A percentile compares a stretch with the other conserved stretches of the same genome.
Conservation (phyloP, 1,284 basidiomycete genomes). For the Volvariella volvacea region DNA sequence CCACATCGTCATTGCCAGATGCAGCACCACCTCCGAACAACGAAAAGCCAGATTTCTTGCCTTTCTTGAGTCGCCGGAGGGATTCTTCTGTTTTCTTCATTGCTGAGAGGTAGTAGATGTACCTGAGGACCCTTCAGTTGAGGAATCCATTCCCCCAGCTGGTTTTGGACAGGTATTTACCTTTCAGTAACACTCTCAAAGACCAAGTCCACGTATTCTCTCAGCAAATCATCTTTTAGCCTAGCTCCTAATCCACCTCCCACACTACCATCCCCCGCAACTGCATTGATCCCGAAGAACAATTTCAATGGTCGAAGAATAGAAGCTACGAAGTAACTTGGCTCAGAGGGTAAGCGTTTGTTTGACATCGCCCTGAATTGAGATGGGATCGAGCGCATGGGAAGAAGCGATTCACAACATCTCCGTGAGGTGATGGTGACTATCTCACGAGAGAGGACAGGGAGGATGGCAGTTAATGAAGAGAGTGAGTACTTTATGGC, state of each 20-base stretch:
- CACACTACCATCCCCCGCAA: conserved; percentile 11
- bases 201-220: conserved; percentile 54
- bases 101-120: conserved; percentile 63
- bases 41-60: conserved; percentile 74
- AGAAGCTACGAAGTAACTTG: conserved; percentile 79
- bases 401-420: conserved; percentile 79
- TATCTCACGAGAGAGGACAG: conserved; percentile 58
- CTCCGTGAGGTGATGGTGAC: conserved; percentile 69
- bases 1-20: conserved; percentile 53
- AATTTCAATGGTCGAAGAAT: conserved; percentile 79
- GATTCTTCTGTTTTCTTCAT: conserved; percentile 92
- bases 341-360: conserved; percentile 62
- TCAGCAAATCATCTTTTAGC: conserved; percentile 49
- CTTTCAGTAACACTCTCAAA: conserved; percentile 71
- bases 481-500: conserved; percentile 50
- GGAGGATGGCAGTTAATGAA: conserved; percentile 39
- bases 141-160: conserved; percentile 1
- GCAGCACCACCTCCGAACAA: conserved; percentile 64
- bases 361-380: conserved; percentile 81
- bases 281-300: conserved; percentile 60
- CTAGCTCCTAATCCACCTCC: conserved; percentile 48
- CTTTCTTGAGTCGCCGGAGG: conserved; percentile 77
- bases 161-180: too few species aligned
- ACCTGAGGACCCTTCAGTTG: too few species aligned
- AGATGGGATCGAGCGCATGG: conserved; percentile 83